Conservation (phyloP, 2,329 filamentous ascomycete species). For the Paramyrothecium sp. region DNA sequence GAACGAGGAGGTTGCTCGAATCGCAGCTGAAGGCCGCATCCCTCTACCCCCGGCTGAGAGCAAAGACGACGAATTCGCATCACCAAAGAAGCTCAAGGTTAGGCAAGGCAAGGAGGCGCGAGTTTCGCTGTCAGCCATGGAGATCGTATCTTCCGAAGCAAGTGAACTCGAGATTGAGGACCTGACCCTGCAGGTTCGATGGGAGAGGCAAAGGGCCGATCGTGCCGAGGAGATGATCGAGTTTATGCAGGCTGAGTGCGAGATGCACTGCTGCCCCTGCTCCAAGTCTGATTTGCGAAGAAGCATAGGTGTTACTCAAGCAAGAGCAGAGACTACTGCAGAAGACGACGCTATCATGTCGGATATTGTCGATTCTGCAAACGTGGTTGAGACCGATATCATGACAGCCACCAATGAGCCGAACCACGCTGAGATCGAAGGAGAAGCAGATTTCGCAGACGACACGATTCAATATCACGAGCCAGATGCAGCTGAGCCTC, state of each 20-base stretch:
- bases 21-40: slow-evolving; percentile 69
- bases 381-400: neutral
- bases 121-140: slow-evolving; percentile 44
- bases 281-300: slow-evolving; percentile 31
- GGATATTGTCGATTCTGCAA: neutral
- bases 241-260: slow-evolving; percentile 74
- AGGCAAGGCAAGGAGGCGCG: slow-evolving; percentile 36
- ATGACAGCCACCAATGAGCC: neutral
- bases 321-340: too few species aligned
- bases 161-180: slow-evolving; percentile 60
- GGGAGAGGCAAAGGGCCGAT: slow-evolving; percentile 63
- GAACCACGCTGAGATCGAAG: slow-evolving; percentile 1
- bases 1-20: slow-evolving; percentile 70
- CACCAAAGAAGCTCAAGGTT: slow-evolving; percentile 49
- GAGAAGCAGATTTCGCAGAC: neutral
- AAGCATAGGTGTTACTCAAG: neutral
- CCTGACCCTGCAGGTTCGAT: slow-evolving; percentile 49
- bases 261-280: slow-evolving; percentile 65
- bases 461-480: neutral
- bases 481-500: slow-evolving; percentile 11
- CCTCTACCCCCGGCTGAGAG: slow-evolving; percentile 57
- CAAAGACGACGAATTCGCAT: slow-evolving; percentile 60
- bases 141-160: slow-evolving; percentile 53
- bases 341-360: neutral
- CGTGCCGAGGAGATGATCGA: slow-evolving; percentile 72